phyloP scores from a whole-genome alignment of 768 basidiomycete genomes.

The Strobilomyces dryophilus region DNA sequence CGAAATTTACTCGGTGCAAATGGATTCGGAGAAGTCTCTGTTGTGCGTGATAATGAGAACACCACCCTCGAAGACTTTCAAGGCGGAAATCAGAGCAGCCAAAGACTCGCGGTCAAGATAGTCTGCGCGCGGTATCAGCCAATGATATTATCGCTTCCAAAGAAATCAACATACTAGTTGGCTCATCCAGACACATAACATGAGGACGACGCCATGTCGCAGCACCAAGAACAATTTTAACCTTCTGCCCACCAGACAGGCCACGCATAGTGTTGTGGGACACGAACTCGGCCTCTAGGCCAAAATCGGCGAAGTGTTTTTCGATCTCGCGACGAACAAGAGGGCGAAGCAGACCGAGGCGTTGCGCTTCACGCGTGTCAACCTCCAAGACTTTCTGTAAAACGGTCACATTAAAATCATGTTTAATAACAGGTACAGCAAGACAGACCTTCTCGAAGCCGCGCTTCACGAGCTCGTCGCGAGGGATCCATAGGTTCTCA shows the following conservation, averaged over 20 bases:
- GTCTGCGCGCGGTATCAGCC: slow-evolving; percentile 43
- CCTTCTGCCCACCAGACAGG: slow-evolving; percentile 98
- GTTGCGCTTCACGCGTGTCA: slow-evolving; percentile 96
- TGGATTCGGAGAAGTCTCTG: slow-evolving; percentile 97
- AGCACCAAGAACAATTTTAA: slow-evolving; percentile 98
- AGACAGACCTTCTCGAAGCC: slow-evolving; percentile 85
- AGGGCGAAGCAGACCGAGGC: slow-evolving; percentile 89
- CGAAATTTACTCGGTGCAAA: slow-evolving; percentile 72
- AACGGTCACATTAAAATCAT: background rate
- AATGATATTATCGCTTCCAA: background rate
- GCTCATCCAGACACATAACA: slow-evolving; percentile 95
- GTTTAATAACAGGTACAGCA: background rate
- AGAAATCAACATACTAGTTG: slow-evolving; percentile 61
- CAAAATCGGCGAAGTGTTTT: slow-evolving; percentile 99
- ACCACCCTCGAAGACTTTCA: slow-evolving; percentile 98
- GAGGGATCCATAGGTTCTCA: slow-evolving; percentile 96
- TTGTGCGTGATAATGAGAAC: slow-evolving; percentile 97
- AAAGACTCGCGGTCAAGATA: slow-evolving; percentile 99
- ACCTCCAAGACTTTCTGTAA: slow-evolving; percentile 90
- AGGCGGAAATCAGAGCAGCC: slow-evolving; percentile 95
- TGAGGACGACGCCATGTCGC: slow-evolving; percentile 99
- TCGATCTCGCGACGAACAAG: slow-evolving; percentile 98
- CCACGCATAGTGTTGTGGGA: slow-evolving; percentile 99
- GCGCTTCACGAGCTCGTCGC: slow-evolving; percentile 96
- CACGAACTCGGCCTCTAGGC: slow-evolving; percentile 98